Base-by-base conservation (phyloP, 257 asterid genomes). In the Echium plantagineum region DNA sequence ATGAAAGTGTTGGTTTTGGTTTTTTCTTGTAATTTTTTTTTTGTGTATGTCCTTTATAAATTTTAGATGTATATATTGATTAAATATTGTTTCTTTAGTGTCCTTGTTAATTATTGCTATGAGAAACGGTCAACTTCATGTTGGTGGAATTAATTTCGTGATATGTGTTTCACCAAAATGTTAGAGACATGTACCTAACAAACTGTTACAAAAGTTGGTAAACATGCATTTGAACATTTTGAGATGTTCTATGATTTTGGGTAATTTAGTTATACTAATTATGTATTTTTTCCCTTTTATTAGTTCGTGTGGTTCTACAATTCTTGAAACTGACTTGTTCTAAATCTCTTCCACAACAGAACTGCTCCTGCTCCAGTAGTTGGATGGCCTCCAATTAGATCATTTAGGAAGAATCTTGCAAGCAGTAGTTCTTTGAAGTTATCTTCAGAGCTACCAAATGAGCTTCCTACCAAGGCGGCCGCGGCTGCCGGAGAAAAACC, bases 351-450 rank as follows among this genome's bases (percentile, higher is more conserved):
- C 6, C 31, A 60, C 46, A 24, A 71, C 48, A 90, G 97, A 75
- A 79, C 77, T 73, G 91, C 95, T 46, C 90, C 94, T 57, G 77
- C 87, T 60, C 75, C 94, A 57, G 95, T 66, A 46, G 98, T 88
- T 75, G 98, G 98, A 21, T 91, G 98, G 98, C 98, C 98, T 56
- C 98, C 98, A 26, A 52, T 91, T 62, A 83, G 96, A 21, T 82
- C 95, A 13, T 90, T 78, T 64, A 71, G 96, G 58, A 90, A 81
- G 70, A 90, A 84, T 64, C 74, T 84, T 58, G 83, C 90, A 32
- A 81, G 72, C 24, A 76, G 80, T 63, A 69, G 63, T 61, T 76
- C 81, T 60, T 73, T 80, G 6, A 84, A 86, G 62, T 51, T 65
- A 21, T 60, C 68, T 15, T 51, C 79, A 5, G 89, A 74, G 18